Conservation (phyloP, 306 rosid species). For the Echinosophora koreensis region DNA sequence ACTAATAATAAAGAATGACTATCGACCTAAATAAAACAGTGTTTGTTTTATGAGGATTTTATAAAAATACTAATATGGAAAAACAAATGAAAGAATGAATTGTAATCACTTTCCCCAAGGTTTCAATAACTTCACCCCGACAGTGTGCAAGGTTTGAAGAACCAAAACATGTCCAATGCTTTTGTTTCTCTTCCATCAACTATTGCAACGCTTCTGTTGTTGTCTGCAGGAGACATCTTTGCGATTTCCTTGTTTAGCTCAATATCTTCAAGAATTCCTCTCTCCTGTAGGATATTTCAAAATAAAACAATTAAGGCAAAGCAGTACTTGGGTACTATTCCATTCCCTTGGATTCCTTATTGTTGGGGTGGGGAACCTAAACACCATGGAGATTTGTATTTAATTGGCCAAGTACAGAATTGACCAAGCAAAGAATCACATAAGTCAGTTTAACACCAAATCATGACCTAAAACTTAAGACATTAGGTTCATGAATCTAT, state of each 20-base stretch:
- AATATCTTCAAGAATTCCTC: conserved; percentile 65
- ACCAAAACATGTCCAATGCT: conserved; percentile 89
- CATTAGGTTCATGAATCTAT: no score
- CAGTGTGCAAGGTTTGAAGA: conserved; percentile 92
- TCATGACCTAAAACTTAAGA: no score
- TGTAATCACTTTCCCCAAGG: conserved; percentile 10
- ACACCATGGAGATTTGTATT: no score
- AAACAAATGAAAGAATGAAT: conserved; percentile 63
- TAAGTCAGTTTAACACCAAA: no score
- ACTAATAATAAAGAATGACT: conserved; percentile 36
- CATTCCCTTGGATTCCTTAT: background rate
- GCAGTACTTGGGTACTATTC: background rate
- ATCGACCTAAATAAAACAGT: conserved; percentile 35
- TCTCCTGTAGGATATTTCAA: conserved; percentile 57
- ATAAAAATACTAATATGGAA: conserved; percentile 23
- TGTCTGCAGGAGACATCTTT: conserved; percentile 55
- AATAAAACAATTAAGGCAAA: background rate
- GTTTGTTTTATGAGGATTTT: conserved; percentile 26
- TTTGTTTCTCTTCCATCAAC: conserved; percentile 75
- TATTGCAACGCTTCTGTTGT: conserved; percentile 49
- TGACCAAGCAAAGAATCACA: no score
- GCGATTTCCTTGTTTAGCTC: conserved; percentile 56
- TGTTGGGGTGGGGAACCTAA: no score
- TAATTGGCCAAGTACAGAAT: no score
- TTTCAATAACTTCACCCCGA: conserved; percentile 51